Evolutionary conservation across 345 rosid species (phyloP), one percentile per base, ranked within the genome.

Genomic region (Eutrema japonicum): DNA sequence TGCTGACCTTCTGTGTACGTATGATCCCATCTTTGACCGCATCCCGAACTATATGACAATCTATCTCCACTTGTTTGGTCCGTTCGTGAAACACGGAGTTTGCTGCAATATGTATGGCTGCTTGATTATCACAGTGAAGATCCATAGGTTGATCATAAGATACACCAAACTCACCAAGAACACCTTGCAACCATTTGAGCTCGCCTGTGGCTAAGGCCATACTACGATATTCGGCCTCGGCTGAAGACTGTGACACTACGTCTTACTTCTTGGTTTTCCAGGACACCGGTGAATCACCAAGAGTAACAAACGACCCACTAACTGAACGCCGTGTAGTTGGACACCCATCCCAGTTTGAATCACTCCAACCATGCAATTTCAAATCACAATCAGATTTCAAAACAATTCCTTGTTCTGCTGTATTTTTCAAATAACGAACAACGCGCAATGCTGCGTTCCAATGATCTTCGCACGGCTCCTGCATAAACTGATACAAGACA

Each of bases 291-390:
- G 45, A 57, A 0, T 0, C 0, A 0, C 62, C 8, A 2, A 36
- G 30, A 0, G 62, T 57, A 10, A 57, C 13, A 9, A 8, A 16
- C 43, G 30, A 57, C 0, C 62, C 62, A 35, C 43, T 16, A 3
- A 36, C 29, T 0, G 45, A 57, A 0, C 4, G 3, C 1, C 8
- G 0, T 0, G 30, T 35, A 29, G 36, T 14, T 0, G 13, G 30
- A 10, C 30, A 57, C 1, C 45, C 45, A 0, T 29, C 45, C 43
- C 8, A 57, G 5, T 57, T 27, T 0, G n/a, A 36, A 8, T 57
- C 62, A 4, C 62, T 14, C 62, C 62, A 57, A 0, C 62, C 62
- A 36, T 36, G n/a, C 2, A 36, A 1, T 2, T 2, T 1, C 4
- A 36, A 4, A 8, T 56, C 62, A 56, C 7, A 35, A 35, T 35